Evolutionary conservation across 768 basidiomycete genomes (phyloP).

Genomic region (Kwoniella sp.): DNA sequence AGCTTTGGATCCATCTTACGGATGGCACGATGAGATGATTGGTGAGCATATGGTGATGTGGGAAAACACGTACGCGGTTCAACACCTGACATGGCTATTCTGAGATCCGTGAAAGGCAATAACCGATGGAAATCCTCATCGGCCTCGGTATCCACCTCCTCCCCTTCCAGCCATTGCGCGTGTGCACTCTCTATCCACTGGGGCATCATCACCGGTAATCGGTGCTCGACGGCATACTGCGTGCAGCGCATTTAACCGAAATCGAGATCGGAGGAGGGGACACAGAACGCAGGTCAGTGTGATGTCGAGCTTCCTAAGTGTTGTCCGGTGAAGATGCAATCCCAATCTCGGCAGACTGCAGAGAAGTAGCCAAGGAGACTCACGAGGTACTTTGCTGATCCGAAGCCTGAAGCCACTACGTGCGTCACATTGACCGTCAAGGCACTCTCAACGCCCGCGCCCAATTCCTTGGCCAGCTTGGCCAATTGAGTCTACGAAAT

Average conservation of each 20-base stretch:
- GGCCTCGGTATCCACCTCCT: constrained; percentile 70
- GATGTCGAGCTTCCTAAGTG: too few relatives aligned
- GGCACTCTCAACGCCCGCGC: constrained; percentile 68
- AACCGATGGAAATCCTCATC: constrained; percentile 67
- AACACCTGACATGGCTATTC: constrained; percentile 75
- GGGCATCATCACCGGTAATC: constrained; percentile 75
- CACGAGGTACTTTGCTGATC: constrained; percentile 81
- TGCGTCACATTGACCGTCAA: constrained; percentile 88
- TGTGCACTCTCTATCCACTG: constrained; percentile 77
- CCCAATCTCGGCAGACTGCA: too few relatives aligned
- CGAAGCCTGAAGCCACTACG: constrained; percentile 77
- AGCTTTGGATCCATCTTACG: background rate
- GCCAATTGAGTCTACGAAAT: constrained; percentile 67
- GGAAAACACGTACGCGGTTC: constrained; percentile 59
- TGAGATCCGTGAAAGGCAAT: constrained; percentile 71
- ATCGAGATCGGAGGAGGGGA: too few relatives aligned
- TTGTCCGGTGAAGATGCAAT: too few relatives aligned
- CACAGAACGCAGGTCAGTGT: too few relatives aligned
- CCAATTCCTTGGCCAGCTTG: constrained; percentile 76
- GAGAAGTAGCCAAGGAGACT: constrained; percentile 32
- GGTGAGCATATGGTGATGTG: background rate
- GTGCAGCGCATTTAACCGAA: too few relatives aligned
- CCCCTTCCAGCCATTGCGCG: constrained; percentile 74
- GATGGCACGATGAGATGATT: too few relatives aligned
- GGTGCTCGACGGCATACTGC: constrained; percentile 79